A percentile compares a stretch with the other conserved stretches of the same genome.
These are phyloP conservation scores for Collybiopsis luxurians DNA, from an alignment of 768 basidiomycete species.

Conservation along the genomic window DNA sequence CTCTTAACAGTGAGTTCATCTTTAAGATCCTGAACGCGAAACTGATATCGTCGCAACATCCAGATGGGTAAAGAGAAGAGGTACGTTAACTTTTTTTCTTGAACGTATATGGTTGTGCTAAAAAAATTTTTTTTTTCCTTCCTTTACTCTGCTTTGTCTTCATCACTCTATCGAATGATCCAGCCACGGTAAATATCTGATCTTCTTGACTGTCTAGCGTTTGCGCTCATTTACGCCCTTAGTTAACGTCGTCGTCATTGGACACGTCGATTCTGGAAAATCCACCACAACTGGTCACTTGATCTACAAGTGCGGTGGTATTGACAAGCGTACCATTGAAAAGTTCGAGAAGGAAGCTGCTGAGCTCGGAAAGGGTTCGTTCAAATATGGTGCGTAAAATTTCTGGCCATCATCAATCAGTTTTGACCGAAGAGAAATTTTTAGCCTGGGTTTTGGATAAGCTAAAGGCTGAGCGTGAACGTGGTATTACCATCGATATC, in stretches of 20 bases:
- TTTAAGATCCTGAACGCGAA: constrained; percentile 23
- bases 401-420: not conserved
- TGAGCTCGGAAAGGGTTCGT: constrained; percentile 99
- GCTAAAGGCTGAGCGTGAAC: constrained; percentile 99
- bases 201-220: too few relatives aligned
- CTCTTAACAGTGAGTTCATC: constrained; percentile 7
- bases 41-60: constrained; percentile 36
- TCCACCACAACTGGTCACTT: constrained; percentile 99
- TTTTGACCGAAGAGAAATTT: constrained; percentile 13
- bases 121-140: constrained; percentile 12
- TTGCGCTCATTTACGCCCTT: not conserved
- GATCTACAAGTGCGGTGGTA: constrained; percentile 99
- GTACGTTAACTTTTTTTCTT: constrained; percentile 99
- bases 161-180: constrained; percentile 28
- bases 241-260: constrained; percentile 67
- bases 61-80: constrained; percentile 96
- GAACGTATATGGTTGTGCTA: too few relatives aligned
- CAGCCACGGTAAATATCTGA: constrained; percentile 7
- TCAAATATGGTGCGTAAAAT: constrained; percentile 81
- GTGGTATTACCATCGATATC: constrained; percentile 99
- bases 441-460: constrained; percentile 99
- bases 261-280: constrained; percentile 99
- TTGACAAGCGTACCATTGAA: constrained; percentile 99
- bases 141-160: too few relatives aligned
- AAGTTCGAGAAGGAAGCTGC: constrained; percentile 99